Percentiles rank a stretch among this genome's conserved stretches.
These are phyloP conservation scores for Kodamaea sp. DNA, from an alignment of 1,139 yeast genomes.

Conservation along the genomic window DNA sequence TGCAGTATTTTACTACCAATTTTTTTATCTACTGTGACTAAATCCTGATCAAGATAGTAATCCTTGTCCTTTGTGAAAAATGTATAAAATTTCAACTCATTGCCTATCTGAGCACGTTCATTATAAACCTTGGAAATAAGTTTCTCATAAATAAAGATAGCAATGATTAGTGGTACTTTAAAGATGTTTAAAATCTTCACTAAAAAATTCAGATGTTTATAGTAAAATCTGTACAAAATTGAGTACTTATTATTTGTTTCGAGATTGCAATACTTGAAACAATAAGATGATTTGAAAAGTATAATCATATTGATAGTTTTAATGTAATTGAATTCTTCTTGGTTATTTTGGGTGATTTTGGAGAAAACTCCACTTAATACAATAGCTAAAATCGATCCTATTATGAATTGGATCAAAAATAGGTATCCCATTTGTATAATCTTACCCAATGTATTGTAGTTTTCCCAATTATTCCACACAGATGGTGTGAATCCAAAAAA, in stretches of 20 bases:
- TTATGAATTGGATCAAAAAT: constrained; percentile 55
- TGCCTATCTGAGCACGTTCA: constrained; percentile 10
- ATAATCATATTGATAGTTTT: constrained; percentile 39
- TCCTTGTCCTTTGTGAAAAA: constrained; percentile 31
- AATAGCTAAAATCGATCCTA: constrained; percentile 57
- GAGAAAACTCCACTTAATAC: constrained; percentile 47
- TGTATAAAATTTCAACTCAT: constrained; percentile 33
- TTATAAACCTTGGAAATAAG: constrained; percentile 19
- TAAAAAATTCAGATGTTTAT: constrained; percentile 1
- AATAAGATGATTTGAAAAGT: constrained; percentile 22
- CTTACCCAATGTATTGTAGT: constrained; percentile 49
- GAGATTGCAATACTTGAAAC: constrained; percentile 10
- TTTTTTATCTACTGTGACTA: constrained; percentile 18
- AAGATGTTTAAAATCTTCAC: constrained; percentile 20
- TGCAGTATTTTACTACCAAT: constrained; percentile 2
- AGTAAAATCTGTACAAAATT: constrained; percentile 4
- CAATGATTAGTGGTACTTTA: constrained; percentile 33
- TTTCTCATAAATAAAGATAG: constrained; percentile 34
- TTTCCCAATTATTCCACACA: constrained; percentile 59
- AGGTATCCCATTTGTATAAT: constrained; percentile 49
- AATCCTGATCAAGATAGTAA: constrained; percentile 28
- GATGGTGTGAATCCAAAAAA: constrained; percentile 64
- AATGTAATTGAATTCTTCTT: constrained; percentile 42
- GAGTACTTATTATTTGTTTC: constrained; percentile 5
- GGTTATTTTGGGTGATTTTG: constrained; percentile 35